Evolutionary conservation across 2,329 filamentous ascomycete genomes (phyloP).

Genomic region (Cercospora sp.): DNA sequence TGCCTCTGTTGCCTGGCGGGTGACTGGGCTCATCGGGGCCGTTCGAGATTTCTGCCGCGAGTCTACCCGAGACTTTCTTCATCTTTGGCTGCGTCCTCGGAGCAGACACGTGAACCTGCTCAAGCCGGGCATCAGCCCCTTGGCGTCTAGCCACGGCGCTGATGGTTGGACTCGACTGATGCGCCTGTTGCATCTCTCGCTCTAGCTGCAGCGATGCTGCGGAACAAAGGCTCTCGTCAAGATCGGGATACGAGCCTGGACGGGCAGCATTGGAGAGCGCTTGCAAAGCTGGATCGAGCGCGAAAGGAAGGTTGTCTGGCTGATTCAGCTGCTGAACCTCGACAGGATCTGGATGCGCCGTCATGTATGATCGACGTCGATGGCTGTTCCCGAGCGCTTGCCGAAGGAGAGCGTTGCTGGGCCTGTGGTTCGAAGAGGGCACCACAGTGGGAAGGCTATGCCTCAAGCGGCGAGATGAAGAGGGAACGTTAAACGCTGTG

Average conservation of each 20-base stretch:
- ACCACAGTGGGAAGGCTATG: neutral
- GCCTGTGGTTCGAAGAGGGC: neutral
- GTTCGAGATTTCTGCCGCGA: neutral
- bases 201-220: constrained; percentile 11
- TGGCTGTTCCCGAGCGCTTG: constrained; percentile 8
- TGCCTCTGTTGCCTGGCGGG: neutral
- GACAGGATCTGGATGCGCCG: neutral
- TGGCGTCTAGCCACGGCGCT: neutral
- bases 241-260: neutral
- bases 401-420: constrained; percentile 6
- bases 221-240: neutral
- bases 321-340: neutral
- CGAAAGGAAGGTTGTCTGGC: neutral
- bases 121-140: neutral
- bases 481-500: neutral
- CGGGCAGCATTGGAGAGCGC: neutral
- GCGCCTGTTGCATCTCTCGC: constrained; percentile 7
- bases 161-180: constrained; percentile 3
- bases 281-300: neutral
- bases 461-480: neutral
- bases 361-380: constrained; percentile 3
- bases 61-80: neutral
- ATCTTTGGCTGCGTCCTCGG: neutral
- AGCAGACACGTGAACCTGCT: neutral
- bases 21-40: neutral